Conservation (phyloP, 257 asterid species). For the Paraleonurus japonicus region DNA sequence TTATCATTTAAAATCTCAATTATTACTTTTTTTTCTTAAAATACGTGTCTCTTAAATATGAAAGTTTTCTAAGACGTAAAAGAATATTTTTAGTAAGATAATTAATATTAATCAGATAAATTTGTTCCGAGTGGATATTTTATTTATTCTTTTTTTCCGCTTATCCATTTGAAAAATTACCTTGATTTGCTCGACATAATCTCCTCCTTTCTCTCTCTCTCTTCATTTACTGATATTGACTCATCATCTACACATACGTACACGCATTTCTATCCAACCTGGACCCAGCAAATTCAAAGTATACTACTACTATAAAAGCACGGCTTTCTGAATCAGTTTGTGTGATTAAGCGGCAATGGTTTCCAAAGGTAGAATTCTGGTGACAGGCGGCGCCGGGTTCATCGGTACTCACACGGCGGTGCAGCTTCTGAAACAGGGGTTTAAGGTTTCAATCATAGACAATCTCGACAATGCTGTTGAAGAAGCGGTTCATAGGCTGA, state of each 20-base stretch:
- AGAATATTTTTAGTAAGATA: too few relatives aligned
- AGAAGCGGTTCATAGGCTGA: slow-evolving; percentile 66
- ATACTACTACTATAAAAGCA: not conserved
- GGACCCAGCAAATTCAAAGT: slow-evolving; percentile 2
- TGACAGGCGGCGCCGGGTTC: slow-evolving; percentile 97
- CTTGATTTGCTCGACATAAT: slow-evolving; percentile 36
- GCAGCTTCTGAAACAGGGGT: slow-evolving; percentile 76
- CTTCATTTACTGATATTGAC: not conserved
- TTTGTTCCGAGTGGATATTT: too few relatives aligned
- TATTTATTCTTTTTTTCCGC: not conserved
- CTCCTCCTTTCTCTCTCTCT: not conserved
- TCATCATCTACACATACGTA: slow-evolving; percentile 18
- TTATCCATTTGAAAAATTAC: not conserved
- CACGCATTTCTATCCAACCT: not conserved
- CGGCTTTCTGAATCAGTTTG: not conserved
- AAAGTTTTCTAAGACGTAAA: too few relatives aligned
- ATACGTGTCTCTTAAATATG: too few relatives aligned
- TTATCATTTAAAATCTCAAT: too few relatives aligned
- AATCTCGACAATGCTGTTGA: slow-evolving; percentile 80
- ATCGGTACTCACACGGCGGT: slow-evolving; percentile 91
- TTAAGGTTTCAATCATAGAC: slow-evolving; percentile 67
- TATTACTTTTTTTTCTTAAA: too few relatives aligned
- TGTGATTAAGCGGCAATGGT: slow-evolving; percentile 20
- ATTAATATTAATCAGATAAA: too few relatives aligned
- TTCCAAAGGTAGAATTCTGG: slow-evolving; percentile 45